Conservation (phyloP, 257 asterid species). For the Phtheirospermum japonicum region DNA sequence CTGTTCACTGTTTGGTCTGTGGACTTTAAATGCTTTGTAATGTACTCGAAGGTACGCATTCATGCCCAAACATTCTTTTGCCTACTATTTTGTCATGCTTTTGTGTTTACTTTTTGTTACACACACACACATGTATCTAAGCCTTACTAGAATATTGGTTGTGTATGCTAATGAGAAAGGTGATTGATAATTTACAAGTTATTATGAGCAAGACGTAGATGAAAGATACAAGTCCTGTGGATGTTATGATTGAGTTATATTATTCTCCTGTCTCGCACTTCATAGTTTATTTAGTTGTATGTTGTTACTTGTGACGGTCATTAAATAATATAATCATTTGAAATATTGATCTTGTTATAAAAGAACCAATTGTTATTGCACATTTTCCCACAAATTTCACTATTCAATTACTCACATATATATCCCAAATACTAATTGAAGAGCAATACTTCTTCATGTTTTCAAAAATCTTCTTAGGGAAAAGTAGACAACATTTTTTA, state of each 20-base stretch:
- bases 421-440: background rate
- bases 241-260: background rate
- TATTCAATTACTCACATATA: no score
- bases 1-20: slow-evolving; percentile 95
- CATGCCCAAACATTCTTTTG: slow-evolving; percentile 3
- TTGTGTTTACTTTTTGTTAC: slow-evolving; percentile 2
- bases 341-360: no score
- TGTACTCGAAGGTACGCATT: slow-evolving; percentile 69
- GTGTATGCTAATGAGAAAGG: no score
- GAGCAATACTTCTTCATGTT: background rate
- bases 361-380: no score
- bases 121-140: no score
- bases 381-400: no score
- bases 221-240: background rate
- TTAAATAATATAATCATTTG: no score
- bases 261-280: no score
- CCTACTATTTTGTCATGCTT: slow-evolving; percentile 6
- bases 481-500: background rate
- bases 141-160: no score
- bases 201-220: background rate
- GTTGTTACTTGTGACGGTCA: no score
- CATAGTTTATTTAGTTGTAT: no score
- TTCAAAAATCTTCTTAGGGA: background rate
- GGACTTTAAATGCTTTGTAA: slow-evolving; percentile 78
- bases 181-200: background rate